Percentiles rank a stretch among this genome's conserved stretches.
phyloP scores from a whole-genome alignment of 306 rosid species.

The Cicer judaicum region DNA sequence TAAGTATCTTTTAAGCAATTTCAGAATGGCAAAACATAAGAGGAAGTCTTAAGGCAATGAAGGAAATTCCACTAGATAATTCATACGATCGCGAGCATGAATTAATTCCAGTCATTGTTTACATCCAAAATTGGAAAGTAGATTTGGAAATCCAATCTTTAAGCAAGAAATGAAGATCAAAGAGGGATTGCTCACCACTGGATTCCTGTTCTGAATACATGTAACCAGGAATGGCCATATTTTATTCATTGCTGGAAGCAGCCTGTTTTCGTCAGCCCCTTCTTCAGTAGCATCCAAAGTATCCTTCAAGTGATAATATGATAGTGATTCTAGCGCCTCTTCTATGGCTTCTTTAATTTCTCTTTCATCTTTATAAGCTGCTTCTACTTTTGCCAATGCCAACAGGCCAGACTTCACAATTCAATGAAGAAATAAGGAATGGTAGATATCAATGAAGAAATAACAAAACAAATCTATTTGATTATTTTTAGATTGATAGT shows the following conservation, averaged over 20 bases:
- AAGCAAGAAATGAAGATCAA: conserved; percentile 29
- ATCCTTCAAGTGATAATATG: conserved; percentile 72
- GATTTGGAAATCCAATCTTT: neutral
- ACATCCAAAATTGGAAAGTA: neutral
- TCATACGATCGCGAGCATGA: neutral
- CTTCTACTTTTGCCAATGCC: conserved; percentile 79
- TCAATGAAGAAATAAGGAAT: conserved; percentile 37
- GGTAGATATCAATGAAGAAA: conserved; percentile 23
- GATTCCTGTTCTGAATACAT: conserved; percentile 74
- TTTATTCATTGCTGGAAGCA: conserved; percentile 97
- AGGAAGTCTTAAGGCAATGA: neutral
- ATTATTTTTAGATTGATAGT: conserved; percentile 15
- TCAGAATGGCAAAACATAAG: conserved; percentile 27
- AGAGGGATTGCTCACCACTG: conserved; percentile 65
- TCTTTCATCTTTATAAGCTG: conserved; percentile 75
- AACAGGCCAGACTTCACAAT: conserved; percentile 53
- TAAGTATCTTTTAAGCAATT: conserved; percentile 15
- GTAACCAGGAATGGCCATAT: conserved; percentile 88
- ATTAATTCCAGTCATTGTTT: conserved; percentile 5
- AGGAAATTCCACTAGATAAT: conserved; percentile 22
- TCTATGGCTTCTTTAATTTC: conserved; percentile 70
- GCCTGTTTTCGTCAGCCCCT: conserved; percentile 80
- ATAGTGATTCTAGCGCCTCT: conserved; percentile 60
- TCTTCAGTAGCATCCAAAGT: conserved; percentile 65
- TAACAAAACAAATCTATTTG: conserved; percentile 6